Conservation (phyloP, 1,139 yeast species). For the Arxiozyma telluris region DNA sequence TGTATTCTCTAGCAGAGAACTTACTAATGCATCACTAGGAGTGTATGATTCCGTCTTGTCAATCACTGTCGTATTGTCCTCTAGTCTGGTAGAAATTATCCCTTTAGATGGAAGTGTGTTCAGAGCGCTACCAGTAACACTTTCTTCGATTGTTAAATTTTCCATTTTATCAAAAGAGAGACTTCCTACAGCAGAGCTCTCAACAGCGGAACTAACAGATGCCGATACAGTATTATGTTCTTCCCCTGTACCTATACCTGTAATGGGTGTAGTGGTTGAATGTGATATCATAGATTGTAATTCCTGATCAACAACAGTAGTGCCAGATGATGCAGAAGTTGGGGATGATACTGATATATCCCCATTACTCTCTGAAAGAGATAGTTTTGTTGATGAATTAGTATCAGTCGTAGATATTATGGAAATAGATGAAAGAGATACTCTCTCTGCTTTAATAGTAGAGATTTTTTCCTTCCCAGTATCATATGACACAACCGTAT, state of each 20-base stretch:
- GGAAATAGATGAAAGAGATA: not conserved
- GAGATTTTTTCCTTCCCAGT: not conserved
- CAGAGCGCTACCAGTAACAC: not conserved
- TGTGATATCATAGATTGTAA: not conserved
- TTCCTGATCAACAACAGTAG: not conserved
- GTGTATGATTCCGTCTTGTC: not conserved
- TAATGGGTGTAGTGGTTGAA: not conserved
- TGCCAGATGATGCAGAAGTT: not conserved
- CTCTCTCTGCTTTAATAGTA: not conserved
- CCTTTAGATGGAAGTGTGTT: not conserved
- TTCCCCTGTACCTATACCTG: not conserved
- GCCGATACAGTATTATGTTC: not conserved
- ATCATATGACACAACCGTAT: not conserved
- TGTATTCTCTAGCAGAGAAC: not conserved
- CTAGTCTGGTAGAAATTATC: not conserved
- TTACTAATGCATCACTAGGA: too few species aligned
- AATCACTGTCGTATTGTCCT: too few species aligned
- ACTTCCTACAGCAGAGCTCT: not conserved
- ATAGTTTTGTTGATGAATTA: too few species aligned
- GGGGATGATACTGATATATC: not conserved
- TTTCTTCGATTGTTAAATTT: not conserved
- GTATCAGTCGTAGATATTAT: not conserved
- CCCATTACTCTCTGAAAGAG: not conserved
- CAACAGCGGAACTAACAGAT: not conserved
- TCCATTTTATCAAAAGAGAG: too few species aligned